Conservation (phyloP, 1,284 basidiomycete genomes). For the Rhizoctonia solani region DNA sequence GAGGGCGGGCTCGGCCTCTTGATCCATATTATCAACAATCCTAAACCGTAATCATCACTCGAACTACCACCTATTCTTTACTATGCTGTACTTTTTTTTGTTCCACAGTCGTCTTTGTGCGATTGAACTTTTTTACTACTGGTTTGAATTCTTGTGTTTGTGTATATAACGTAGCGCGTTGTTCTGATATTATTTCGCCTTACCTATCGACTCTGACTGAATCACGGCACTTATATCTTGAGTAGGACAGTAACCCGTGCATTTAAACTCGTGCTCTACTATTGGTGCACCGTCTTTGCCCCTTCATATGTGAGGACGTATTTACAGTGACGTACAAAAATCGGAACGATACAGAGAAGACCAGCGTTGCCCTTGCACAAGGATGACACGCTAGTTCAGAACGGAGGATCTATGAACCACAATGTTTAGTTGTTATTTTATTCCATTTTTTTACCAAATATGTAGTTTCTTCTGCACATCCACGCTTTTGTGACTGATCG, state of each 20-base stretch:
- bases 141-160: not conserved
- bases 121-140: not conserved
- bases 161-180: slow-evolving; percentile 19
- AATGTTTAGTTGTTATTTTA: slow-evolving; percentile 11
- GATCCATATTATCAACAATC: not conserved
- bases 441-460: no score
- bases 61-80: not conserved
- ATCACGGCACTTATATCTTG: not conserved
- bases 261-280: slow-evolving; percentile 13
- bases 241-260: not conserved
- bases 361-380: slow-evolving; percentile 29
- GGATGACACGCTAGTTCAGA: slow-evolving; percentile 32
- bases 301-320: not conserved
- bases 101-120: not conserved
- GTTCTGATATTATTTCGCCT: not conserved
- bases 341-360: slow-evolving; percentile 19
- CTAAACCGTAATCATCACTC: not conserved
- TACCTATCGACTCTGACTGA: not conserved
- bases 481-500: not conserved
- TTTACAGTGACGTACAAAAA: not conserved
- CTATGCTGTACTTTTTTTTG: slow-evolving; percentile 1
- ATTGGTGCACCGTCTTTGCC: not conserved
- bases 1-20: slow-evolving; percentile 16
- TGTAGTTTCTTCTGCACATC: no score
- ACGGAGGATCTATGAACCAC: slow-evolving; percentile 24